A percentile compares a stretch with the other conserved stretches of the same genome.
Evolutionary conservation across 164 flowering plant species (phyloP).

Genomic region (Liriodendron chinense): DNA sequence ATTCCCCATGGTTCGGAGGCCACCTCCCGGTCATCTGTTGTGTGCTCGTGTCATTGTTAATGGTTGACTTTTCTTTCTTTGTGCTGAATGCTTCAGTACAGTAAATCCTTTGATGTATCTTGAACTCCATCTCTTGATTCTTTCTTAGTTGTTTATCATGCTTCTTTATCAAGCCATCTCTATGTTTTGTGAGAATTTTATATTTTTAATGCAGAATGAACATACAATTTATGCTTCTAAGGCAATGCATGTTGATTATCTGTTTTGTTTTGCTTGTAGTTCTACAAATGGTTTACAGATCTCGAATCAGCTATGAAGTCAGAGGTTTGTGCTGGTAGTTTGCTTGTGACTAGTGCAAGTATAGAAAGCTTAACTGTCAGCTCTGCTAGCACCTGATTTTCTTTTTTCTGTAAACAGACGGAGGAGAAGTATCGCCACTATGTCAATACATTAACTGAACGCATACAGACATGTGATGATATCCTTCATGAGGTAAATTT

Average conservation of each 20-base stretch:
- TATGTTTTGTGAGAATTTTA: neutral
- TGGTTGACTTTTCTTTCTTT: neutral
- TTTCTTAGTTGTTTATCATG: slow-evolving; percentile 1
- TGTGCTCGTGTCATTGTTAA: neutral
- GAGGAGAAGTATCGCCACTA: slow-evolving; percentile 96
- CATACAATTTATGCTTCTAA: neutral
- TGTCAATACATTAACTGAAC: slow-evolving; percentile 72
- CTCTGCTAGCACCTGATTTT: slow-evolving; percentile 10
- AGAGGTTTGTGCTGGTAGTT: slow-evolving; percentile 56
- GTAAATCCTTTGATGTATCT: neutral
- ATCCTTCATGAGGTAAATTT: slow-evolving; percentile 65
- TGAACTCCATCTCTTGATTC: neutral
- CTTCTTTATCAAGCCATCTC: neutral
- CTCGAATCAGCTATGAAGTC: slow-evolving; percentile 96
- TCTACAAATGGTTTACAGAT: slow-evolving; percentile 94
- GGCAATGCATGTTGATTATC: neutral
- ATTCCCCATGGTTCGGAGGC: too few species aligned
- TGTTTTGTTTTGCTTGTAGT: slow-evolving; percentile 43
- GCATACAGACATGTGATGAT: slow-evolving; percentile 86
- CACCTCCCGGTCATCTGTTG: too few species aligned
- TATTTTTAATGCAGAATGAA: neutral
- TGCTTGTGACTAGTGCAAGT: slow-evolving; percentile 4
- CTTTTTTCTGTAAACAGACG: slow-evolving; percentile 49
- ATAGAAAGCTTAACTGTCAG: neutral
- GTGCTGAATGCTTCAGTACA: neutral